Evolutionary conservation across 2,329 filamentous ascomycete species (phyloP).

Genomic region (Cladobotryum mycophilum): DNA sequence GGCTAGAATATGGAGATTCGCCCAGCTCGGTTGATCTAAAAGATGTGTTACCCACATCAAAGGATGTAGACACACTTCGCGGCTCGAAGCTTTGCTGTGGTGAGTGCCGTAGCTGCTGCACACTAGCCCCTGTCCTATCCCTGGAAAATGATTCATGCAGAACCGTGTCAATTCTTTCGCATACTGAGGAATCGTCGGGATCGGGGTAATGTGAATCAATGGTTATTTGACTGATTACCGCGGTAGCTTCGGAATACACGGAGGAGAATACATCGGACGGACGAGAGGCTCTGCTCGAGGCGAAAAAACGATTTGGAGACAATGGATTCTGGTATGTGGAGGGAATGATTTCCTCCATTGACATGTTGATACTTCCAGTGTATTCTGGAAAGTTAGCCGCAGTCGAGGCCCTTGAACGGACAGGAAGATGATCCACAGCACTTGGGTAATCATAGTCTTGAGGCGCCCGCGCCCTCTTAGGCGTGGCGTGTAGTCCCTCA

Average conservation of each 20-base stretch:
- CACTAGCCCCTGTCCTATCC: too few relatives aligned
- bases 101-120: too few relatives aligned
- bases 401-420: conserved; percentile 6
- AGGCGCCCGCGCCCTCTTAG: conserved; percentile 6
- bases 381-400: neutral
- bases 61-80: too few relatives aligned
- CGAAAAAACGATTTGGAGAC: conserved; percentile 21
- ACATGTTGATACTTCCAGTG: neutral
- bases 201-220: conserved; percentile 10
- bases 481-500: conserved; percentile 13
- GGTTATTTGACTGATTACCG: conserved; percentile 29
- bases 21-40: too few relatives aligned
- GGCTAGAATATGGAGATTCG: neutral
- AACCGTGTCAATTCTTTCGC: conserved; percentile 6
- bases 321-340: neutral
- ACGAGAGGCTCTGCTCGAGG: conserved; percentile 2
- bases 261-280: conserved; percentile 17
- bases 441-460: neutral
- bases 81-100: too few relatives aligned
- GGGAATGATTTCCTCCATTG: neutral
- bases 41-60: too few relatives aligned
- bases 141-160: conserved; percentile 13
- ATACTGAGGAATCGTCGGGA: conserved; percentile 2
- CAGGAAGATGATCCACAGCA: conserved; percentile 13
- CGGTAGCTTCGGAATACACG: conserved; percentile 15